A percentile compares a stretch with the other conserved stretches of the same genome.
Evolutionary conservation across 768 basidiomycete genomes (phyloP).

Genomic region (Crucibulum laeve): DNA sequence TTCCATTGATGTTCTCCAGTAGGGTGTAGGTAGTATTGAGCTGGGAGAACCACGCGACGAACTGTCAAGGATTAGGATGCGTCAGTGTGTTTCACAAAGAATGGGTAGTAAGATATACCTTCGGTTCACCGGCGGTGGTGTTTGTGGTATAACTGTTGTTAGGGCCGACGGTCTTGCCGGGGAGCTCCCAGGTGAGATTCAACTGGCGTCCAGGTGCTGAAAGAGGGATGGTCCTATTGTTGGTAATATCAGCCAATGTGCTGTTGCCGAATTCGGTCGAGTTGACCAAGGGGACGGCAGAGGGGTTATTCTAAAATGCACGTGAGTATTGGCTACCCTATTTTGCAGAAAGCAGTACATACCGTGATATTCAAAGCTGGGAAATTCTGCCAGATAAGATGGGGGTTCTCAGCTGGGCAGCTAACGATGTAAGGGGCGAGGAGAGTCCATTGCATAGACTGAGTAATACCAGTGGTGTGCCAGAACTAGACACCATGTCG

Average conservation of each 20-base stretch:
- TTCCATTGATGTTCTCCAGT: neutral
- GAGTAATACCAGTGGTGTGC: slow-evolving; percentile 42
- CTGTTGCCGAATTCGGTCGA: slow-evolving; percentile 22
- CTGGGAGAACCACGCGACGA: neutral
- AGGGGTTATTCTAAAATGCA: slow-evolving; percentile 33
- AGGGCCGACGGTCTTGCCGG: slow-evolving; percentile 48
- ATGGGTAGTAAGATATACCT: slow-evolving; percentile 20
- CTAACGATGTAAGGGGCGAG: slow-evolving; percentile 42
- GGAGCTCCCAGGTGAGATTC: slow-evolving; percentile 48
- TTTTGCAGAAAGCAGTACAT: too few species aligned
- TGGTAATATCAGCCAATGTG: slow-evolving; percentile 44
- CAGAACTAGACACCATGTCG: slow-evolving; percentile 26
- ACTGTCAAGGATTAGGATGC: neutral
- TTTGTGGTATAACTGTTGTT: slow-evolving; percentile 49
- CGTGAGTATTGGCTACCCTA: too few species aligned
- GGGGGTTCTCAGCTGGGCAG: slow-evolving; percentile 45
- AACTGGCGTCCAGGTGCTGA: slow-evolving; percentile 40
- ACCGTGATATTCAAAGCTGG: slow-evolving; percentile 39
- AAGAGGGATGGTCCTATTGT: slow-evolving; percentile 46
- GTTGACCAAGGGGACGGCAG: slow-evolving; percentile 18
- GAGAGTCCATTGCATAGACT: slow-evolving; percentile 55
- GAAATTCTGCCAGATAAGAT: slow-evolving; percentile 46
- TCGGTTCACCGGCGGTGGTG: slow-evolving; percentile 36
- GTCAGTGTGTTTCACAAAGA: neutral
- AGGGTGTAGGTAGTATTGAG: neutral